phyloP scores from a whole-genome alignment of 208 protist genomes.

The Acanthamoeba lenticulata region DNA sequence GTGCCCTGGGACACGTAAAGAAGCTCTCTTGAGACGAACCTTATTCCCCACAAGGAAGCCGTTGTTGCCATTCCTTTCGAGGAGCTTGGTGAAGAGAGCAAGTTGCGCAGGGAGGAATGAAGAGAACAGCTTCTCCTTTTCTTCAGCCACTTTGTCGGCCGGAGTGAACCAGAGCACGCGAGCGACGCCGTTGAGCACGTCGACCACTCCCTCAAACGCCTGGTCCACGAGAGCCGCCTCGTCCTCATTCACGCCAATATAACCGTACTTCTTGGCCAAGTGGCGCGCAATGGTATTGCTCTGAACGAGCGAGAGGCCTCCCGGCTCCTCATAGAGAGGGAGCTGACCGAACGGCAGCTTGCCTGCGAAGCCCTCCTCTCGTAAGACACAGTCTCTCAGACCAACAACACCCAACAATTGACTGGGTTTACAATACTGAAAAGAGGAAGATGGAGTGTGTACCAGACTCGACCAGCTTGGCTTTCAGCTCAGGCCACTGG shows the following conservation, averaged over 20 bases:
- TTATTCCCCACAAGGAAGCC: constrained; percentile 41
- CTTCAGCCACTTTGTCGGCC: background rate
- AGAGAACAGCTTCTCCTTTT: background rate
- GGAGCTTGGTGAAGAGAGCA: background rate
- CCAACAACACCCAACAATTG: too few relatives aligned
- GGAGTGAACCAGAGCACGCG: background rate
- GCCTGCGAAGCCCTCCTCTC: too few relatives aligned
- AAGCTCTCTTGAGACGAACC: background rate
- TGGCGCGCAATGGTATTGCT: constrained; percentile 26
- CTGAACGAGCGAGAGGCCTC: background rate
- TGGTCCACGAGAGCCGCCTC: constrained; percentile 11
- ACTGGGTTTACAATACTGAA: too few relatives aligned
- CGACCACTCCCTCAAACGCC: background rate
- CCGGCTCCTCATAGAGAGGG: constrained; percentile 7
- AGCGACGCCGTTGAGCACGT: background rate
- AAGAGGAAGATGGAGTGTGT: background rate
- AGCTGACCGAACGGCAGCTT: constrained; percentile 43
- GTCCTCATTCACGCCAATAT: background rate
- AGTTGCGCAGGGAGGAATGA: background rate
- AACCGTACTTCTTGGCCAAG: constrained; percentile 43
- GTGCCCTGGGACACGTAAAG: background rate
- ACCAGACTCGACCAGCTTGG: background rate
- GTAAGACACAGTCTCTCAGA: too few relatives aligned
- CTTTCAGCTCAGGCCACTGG: constrained; percentile 22
- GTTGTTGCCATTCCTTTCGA: constrained; percentile 44